phyloP scores from a whole-genome alignment of 202 grass and related monocot species.

The Zoysia matrella region DNA sequence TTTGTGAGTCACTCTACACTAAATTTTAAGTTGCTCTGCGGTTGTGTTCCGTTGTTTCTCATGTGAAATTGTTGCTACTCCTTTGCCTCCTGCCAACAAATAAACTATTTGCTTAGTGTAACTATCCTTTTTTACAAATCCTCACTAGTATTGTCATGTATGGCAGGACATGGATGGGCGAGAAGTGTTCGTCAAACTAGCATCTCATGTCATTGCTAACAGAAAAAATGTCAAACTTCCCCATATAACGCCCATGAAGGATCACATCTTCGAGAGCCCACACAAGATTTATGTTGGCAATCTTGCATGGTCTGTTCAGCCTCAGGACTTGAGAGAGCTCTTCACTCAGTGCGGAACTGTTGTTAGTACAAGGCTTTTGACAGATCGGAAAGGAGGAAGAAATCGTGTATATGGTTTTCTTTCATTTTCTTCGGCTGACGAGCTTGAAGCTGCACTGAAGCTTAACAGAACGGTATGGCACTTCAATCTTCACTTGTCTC shows the following conservation, averaged over 20 bases:
- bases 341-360: slow-evolving; percentile 68
- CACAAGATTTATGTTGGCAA: slow-evolving; percentile 56
- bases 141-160: background rate
- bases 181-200: slow-evolving; percentile 74
- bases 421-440: no score
- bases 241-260: slow-evolving; percentile 61
- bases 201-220: slow-evolving; percentile 54
- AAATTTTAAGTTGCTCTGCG: slow-evolving; percentile 23
- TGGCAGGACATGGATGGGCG: slow-evolving; percentile 68
- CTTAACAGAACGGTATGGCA: slow-evolving; percentile 41
- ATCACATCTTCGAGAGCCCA: slow-evolving; percentile 71
- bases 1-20: slow-evolving; percentile 51
- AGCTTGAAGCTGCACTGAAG: no score
- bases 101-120: background rate
- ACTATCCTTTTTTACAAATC: background rate
- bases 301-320: slow-evolving; percentile 48
- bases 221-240: slow-evolving; percentile 54
- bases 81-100: background rate
- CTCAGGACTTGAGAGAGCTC: slow-evolving; percentile 62
- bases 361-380: slow-evolving; percentile 54
- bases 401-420: no score
- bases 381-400: no score
- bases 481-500: slow-evolving; percentile 10
- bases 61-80: background rate
- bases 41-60: background rate